Evolutionary conservation across 2,329 filamentous ascomycete species (phyloP).

Genomic region (Claviceps pazoutovae): DNA sequence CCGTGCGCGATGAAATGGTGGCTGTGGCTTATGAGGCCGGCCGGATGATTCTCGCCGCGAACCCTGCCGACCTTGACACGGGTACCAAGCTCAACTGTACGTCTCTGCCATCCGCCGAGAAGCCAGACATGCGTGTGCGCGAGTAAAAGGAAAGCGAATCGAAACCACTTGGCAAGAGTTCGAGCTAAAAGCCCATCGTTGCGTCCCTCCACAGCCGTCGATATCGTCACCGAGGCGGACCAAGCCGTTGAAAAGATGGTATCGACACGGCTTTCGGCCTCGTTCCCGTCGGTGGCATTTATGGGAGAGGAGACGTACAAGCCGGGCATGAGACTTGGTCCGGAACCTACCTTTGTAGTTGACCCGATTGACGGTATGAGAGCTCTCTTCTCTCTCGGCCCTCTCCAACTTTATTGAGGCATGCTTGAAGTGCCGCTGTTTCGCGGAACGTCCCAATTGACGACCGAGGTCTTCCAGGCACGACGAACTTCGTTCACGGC

Average conservation of each 20-base stretch:
- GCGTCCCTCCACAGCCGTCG: constrained; percentile 35
- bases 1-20: constrained; percentile 47
- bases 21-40: constrained; percentile 49
- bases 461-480: constrained; percentile 20
- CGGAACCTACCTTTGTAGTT: constrained; percentile 62
- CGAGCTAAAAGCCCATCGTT: background rate
- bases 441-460: no score
- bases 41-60: constrained; percentile 46
- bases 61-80: constrained; percentile 41
- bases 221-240: constrained; percentile 56
- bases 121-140: no score
- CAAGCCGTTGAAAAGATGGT: constrained; percentile 52
- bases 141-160: background rate
- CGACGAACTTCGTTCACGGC: constrained; percentile 67
- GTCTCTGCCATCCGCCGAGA: constrained; percentile 4
- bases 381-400: background rate
- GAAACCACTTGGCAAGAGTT: background rate
- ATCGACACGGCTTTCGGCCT: constrained; percentile 32
- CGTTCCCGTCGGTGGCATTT: constrained; percentile 46
- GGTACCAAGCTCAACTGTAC: constrained; percentile 53
- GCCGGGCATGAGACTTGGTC: constrained; percentile 47
- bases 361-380: constrained; percentile 61
- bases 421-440: no score
- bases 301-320: constrained; percentile 68
- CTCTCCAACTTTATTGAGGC: background rate